Percentiles rank a stretch among this genome's conserved stretches.
Evolutionary conservation across 2,329 filamentous ascomycete genomes (phyloP).

Genomic region (Dichotomopilus funicola): DNA sequence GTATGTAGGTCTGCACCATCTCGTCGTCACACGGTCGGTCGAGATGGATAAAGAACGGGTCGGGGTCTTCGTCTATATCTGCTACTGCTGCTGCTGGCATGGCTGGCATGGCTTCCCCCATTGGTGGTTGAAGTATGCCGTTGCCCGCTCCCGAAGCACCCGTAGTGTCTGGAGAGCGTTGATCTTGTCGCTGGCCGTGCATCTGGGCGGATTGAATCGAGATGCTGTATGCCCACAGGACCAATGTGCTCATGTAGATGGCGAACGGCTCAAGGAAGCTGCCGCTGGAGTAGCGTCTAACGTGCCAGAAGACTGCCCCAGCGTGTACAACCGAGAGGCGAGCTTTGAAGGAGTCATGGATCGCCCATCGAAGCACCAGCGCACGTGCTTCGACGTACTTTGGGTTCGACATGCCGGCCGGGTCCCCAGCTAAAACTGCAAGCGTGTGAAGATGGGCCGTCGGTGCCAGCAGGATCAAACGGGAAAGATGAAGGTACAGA

Average conservation of each 20-base stretch:
- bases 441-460: neutral
- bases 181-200: neutral
- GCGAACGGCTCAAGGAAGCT: neutral
- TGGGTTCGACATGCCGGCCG: neutral
- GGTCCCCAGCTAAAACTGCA: neutral
- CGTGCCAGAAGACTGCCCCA: neutral
- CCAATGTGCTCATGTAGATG: neutral
- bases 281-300: neutral
- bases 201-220: neutral
- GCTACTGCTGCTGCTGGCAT: neutral
- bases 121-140: neutral
- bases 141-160: neutral
- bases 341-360: neutral
- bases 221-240: neutral
- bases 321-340: neutral
- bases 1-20: neutral
- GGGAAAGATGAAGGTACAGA: neutral
- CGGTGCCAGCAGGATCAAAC: neutral
- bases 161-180: neutral
- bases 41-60: neutral
- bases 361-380: neutral
- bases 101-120: neutral
- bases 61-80: neutral
- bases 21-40: neutral
- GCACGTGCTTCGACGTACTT: neutral